Evolutionary conservation across 768 basidiomycete species (phyloP), one percentile per base, ranked within the genome.

Genomic region (Mycena belliarum): DNA sequence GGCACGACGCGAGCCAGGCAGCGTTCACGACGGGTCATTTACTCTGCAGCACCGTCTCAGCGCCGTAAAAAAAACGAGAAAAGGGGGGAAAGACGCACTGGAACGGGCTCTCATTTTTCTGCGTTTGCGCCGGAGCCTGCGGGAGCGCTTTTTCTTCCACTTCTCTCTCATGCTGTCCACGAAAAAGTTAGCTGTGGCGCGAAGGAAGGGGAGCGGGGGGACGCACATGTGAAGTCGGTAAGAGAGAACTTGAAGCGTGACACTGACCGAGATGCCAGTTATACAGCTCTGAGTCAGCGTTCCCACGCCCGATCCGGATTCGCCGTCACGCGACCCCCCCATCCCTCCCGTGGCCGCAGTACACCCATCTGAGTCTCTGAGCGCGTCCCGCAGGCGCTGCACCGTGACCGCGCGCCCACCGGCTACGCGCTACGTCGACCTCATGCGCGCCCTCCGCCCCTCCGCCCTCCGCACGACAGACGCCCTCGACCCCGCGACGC

Each of bases 71-170:
- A 3, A 50, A 41, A 14, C 32, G n/a, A 16, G 37, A 21, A 24
- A 29, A 20, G 20, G 8, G 24, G 35, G 28, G 4, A 16, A 49
- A 2, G 41, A 88, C 91, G 65, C 67, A 93, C 91, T 93, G 82
- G 91, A 93, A 77, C 91, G 91, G 63, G 91, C 91, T 74, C 91
- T 86, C 91, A 93, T 93, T 84, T 94, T 94, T 89, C 91, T 88
- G 82, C 91, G 89, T 72, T 94, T 94, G 76, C 91, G 89, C 72
- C 92, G 83, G 79, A 94, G 92, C 72, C 92, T 90, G 74, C 91
- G 87, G 64, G 91, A 91, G 73, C 91, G 84, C 83, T 94, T 94
- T 80, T 94, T 94, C 86, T 93, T 93, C 91, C 91, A 93, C 87
- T 93, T 93, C 77, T 93, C 91, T 90, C 91, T 91, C 91, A 93